Base-by-base conservation (phyloP, 1,139 yeast genomes). In the Yamadazyma buinensis region DNA sequence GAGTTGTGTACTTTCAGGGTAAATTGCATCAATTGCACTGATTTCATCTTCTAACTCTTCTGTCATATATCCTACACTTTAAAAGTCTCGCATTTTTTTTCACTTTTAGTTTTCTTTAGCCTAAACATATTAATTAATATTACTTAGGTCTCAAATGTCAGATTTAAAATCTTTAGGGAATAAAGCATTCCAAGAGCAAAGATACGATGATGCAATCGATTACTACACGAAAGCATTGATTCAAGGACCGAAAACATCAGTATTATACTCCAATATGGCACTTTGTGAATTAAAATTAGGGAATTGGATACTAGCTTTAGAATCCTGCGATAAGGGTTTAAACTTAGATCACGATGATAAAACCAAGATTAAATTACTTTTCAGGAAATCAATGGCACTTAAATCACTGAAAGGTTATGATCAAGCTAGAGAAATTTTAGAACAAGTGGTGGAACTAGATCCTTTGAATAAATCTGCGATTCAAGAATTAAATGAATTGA, bases 21-120 rank as follows among this genome's bases (percentile, higher is more conserved):
- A 90, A n/a, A 92, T 90, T 2, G 96, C 95, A 42, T 85, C 84
- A 15, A 90, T 79, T 10, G 96, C 94, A 33, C 75, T 77, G 18
- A 86, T 59, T 52, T 92, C 98, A 39, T 87, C 95, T n/a, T 57
- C 51, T 11, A 85, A 62, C 34, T 84, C 88, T 45, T 77, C 78
- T 15, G 22, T 28, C 34, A 32, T 22, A 22, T n/a, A 23, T 5
- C 7, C 7, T 17, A n/a, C n/a, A n/a, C n/a, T n/a, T n/a, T n/a
- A n/a, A n/a, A n/a, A 17, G 19, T 17, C 7, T 17, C 19, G 5
- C 19, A 17, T 17, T 17, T 17, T 17, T 17, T 17, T 17, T 17
- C 19, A 5, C 19, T 17, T 7, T n/a, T n/a, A n/a, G n/a, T n/a
- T n/a, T n/a, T n/a, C n/a, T n/a, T n/a, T n/a, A n/a, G n/a, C n/a